These are phyloP conservation scores for Plectranthus barbatus DNA, from an alignment of 257 asterid genomes.

Conservation along the genomic window DNA sequence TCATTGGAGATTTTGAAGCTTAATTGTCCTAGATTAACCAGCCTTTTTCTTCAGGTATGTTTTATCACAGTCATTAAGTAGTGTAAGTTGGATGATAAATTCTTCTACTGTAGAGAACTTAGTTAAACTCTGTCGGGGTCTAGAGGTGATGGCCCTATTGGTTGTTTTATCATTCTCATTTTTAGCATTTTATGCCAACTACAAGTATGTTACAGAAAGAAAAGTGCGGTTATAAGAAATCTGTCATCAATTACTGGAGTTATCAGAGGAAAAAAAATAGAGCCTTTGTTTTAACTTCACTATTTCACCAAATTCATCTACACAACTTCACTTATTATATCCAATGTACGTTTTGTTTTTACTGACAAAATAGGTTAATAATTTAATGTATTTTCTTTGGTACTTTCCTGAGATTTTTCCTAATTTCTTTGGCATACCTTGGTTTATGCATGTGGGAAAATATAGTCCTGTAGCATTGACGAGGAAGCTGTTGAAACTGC, in stretches of 20 bases:
- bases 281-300: no score
- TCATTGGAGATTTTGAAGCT: constrained; percentile 85
- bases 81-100: background rate
- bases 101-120: background rate
- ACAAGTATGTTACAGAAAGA: background rate
- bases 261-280: no score
- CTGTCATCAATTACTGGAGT: no score
- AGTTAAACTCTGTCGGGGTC: background rate
- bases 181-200: background rate
- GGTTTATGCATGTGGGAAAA: background rate
- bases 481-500: constrained; percentile 82
- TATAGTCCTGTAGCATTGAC: constrained; percentile 76
- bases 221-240: background rate
- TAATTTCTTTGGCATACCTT: no score
- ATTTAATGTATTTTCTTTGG: background rate
- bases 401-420: no score
- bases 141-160: background rate
- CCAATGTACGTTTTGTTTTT: background rate
- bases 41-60: constrained; percentile 94
- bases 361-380: background rate
- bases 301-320: no score
- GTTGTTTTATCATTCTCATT: background rate
- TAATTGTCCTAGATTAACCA: constrained; percentile 77
- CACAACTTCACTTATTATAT: no score
- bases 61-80: background rate